Evolutionary conservation across 306 rosid species (phyloP).

Genomic region (Fagus crenata): DNA sequence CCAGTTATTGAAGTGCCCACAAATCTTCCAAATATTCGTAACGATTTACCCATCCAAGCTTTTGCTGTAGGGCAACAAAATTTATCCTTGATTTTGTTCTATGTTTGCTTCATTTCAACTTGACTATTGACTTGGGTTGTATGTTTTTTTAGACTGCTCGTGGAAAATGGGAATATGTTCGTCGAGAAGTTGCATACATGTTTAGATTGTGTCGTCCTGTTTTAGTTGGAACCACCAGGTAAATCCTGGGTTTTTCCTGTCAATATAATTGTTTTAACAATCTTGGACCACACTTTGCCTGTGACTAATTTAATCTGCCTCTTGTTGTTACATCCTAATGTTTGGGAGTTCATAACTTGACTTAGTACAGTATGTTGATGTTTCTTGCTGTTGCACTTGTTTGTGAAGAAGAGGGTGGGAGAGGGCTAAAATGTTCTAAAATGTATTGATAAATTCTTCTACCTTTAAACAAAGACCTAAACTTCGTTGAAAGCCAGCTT

Average conservation of each 20-base stretch:
- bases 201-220: conserved; percentile 91
- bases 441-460: too few species aligned
- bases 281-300: neutral
- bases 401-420: neutral
- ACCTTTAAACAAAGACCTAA: neutral
- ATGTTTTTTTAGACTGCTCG: conserved; percentile 68
- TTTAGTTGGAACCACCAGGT: conserved; percentile 98
- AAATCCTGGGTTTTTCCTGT: conserved; percentile 26
- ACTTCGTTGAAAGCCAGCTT: neutral
- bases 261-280: neutral
- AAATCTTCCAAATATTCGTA: conserved; percentile 84
- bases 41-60: conserved; percentile 94
- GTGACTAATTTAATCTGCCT: neutral
- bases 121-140: conserved; percentile 28
- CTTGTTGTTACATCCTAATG: neutral
- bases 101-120: conserved; percentile 14
- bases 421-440: too few species aligned
- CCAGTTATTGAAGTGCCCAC: conserved; percentile 99
- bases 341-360: conserved; percentile 1
- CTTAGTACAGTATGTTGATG: neutral
- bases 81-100: conserved; percentile 19
- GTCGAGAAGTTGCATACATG: conserved; percentile 88
- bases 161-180: conserved; percentile 95
- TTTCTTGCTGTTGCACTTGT: conserved; percentile 7
- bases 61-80: conserved; percentile 68